Evolutionary conservation across 2,329 filamentous ascomycete species (phyloP), one percentile per base, ranked within the genome.

Genomic region (Monosporascus sp.): DNA sequence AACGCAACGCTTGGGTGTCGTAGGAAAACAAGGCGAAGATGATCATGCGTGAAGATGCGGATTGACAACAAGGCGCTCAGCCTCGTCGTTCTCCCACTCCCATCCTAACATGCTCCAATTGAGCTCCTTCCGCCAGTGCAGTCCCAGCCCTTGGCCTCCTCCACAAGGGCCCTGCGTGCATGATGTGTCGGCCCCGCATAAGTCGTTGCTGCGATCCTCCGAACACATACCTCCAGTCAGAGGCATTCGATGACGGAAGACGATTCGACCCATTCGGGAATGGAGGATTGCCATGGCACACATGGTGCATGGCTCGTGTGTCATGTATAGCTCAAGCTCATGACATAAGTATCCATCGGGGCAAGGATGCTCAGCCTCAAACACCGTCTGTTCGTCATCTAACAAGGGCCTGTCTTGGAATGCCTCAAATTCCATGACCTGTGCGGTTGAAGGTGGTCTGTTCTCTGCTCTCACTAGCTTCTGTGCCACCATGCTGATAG

Each of bases 271-370:
- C 79, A 99, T 96, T 49, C 94, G 84, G 8, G 93, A 97, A 68
- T 97, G 92, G 22, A 97, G 78, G 61, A 97, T 88, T 1, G 90
- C 94, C 94, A 97, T 97, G 37, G 89, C 90, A 72, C 94, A 99
- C 82, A 96, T 95, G 55, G 96, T 82, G 68, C 94, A 99, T 5
- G 94, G 94, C 72, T 99, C 94, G 66, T 97, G 92, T 2, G 92
- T 96, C 55, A 95, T 78, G 72, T 97, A 97, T 52, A 99, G 82
- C 70, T 97, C 93, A 31, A 99, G 80, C 51, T 90, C 89, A 60
- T 96, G 90, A 72, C 93, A 97, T 20, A 99, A 83, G 68, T 99
- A 99, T 50, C 93, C 93, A 60, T 90, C 89, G 35, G 82, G 80
- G 58, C 78, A 81, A 41, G 80, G 82, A 64, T 86, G 87, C 62